A percentile compares a stretch with the other conserved stretches of the same genome.
These are phyloP conservation scores for Hymenoscyphus fraxineus DNA, from an alignment of 2,329 filamentous ascomycete genomes.

Conservation along the genomic window DNA sequence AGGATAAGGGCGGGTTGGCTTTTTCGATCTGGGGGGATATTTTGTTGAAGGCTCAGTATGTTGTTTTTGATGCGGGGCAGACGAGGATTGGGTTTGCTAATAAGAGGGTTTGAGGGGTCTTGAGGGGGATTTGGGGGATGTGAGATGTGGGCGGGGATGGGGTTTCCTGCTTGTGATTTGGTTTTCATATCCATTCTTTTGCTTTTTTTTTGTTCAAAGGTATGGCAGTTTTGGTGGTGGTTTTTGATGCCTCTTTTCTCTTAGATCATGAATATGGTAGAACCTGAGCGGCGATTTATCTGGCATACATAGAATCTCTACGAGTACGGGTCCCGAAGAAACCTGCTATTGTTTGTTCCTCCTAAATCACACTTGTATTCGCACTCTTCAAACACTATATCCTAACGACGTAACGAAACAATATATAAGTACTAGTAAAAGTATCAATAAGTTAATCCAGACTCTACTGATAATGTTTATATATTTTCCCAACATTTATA, in stretches of 20 bases:
- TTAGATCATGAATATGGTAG: background rate
- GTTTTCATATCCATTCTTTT: background rate
- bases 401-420: too few relatives aligned
- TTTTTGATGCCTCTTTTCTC: background rate
- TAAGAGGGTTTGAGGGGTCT: slow-evolving; percentile 6
- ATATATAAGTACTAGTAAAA: too few relatives aligned
- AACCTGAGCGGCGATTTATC: background rate
- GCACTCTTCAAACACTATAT: too few relatives aligned
- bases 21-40: slow-evolving; percentile 34
- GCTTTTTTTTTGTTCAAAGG: too few relatives aligned
- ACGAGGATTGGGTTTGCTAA: slow-evolving; percentile 17
- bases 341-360: too few relatives aligned
- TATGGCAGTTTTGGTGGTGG: background rate
- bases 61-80: slow-evolving; percentile 31
- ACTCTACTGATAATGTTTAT: too few relatives aligned
- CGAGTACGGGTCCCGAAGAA: too few relatives aligned
- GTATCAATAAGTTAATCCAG: too few relatives aligned
- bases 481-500: too few relatives aligned
- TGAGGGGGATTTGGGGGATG: background rate
- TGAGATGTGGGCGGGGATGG: background rate
- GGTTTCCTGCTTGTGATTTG: background rate
- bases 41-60: slow-evolving; percentile 34
- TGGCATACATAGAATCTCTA: background rate
- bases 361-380: too few relatives aligned
- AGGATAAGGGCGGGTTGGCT: slow-evolving; percentile 19